Base-by-base conservation (phyloP, 1,284 basidiomycete species). In the Irpex sp. region DNA sequence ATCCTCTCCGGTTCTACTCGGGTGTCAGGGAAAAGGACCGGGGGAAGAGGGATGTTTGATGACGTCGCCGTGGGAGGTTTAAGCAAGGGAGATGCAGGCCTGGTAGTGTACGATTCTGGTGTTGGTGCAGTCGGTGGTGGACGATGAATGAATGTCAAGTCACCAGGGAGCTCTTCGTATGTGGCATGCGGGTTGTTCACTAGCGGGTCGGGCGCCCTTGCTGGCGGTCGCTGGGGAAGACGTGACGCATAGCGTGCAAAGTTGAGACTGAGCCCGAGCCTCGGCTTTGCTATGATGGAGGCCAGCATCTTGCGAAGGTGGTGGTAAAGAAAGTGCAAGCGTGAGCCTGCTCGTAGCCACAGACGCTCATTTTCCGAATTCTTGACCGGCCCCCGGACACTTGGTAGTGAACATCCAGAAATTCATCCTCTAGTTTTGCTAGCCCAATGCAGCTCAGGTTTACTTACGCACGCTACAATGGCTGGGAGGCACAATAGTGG, bases 121-220 rank as follows among this genome's bases (percentile, higher is more conserved):
- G 89, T 81, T 4, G 88, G 86, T 7, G 85, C 81, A 1, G 87
- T 84, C 0, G 90, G 89, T 0, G 90, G 91, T 31, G 89, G 89
- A 51, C 91, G 86, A 72, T 90, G 89, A 64, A 93, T 86, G 72
- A 93, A 92, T 0, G 89, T 90, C 61, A 90, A 72, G 64, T 82
- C 80, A 63, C 84, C 84, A 3, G 81, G 74, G 50, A 91, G 75
- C 8, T 79, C 66, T n/a, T 83, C 83, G 67, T 87, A 82, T 37
- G 77, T 75, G 39, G 85, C 86, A 53, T 82, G 79, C 15, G 85
- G 80, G 64, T 81, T 83, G 74, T 82, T 82, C 57, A 75, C 65
- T 55, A 93, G 78, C 13, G 91, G 90, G 70, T 93, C 89, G 11
- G 83, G 81, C 21, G 83, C 79, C 58, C 83, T 83, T 59, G 83